Conservation (phyloP, 352 stramenopile species). For the Pythium coloratum region DNA sequence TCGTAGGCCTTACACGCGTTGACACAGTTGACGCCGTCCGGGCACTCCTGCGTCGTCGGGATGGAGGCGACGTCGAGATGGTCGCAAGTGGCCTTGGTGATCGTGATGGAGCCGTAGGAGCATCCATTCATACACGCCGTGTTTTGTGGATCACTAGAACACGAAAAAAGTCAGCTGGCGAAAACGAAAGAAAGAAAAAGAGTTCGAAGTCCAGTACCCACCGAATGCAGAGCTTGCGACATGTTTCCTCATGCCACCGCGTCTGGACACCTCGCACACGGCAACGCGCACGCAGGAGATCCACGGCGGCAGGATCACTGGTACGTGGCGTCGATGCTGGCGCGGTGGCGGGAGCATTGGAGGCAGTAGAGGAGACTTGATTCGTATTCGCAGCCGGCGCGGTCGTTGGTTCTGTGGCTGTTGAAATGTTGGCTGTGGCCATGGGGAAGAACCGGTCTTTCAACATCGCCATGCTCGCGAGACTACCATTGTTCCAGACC, state of each 20-base stretch:
- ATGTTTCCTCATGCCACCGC: conserved; percentile 74
- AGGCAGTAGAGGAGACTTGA: not conserved
- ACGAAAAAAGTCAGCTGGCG: conserved; percentile 1
- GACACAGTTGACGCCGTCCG: conserved; percentile 60
- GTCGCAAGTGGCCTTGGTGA: conserved; percentile 70
- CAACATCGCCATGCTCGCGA: conserved; percentile 4
- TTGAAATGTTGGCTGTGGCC: conserved; percentile 7
- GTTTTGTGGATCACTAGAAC: conserved; percentile 53
- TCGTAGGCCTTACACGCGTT: conserved; percentile 64
- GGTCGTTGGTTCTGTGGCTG: not conserved
- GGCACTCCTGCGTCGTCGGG: conserved; percentile 38
- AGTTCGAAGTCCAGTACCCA: conserved; percentile 18
- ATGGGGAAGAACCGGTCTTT: conserved; percentile 20
- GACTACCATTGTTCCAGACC: conserved; percentile 13
- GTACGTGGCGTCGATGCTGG: not conserved
- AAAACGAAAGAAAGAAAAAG: not conserved
- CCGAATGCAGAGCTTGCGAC: conserved; percentile 58
- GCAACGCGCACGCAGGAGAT: conserved; percentile 53
- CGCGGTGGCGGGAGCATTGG: not conserved
- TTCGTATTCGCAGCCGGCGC: not conserved
- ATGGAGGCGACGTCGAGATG: conserved; percentile 35
- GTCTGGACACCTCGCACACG: conserved; percentile 64
- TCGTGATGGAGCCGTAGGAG: conserved; percentile 68
- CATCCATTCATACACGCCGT: conserved; percentile 75
- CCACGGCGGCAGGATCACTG: conserved; percentile 31